phyloP scores from a whole-genome alignment of 176 grass and related monocot species.

The Carex littledalei region DNA sequence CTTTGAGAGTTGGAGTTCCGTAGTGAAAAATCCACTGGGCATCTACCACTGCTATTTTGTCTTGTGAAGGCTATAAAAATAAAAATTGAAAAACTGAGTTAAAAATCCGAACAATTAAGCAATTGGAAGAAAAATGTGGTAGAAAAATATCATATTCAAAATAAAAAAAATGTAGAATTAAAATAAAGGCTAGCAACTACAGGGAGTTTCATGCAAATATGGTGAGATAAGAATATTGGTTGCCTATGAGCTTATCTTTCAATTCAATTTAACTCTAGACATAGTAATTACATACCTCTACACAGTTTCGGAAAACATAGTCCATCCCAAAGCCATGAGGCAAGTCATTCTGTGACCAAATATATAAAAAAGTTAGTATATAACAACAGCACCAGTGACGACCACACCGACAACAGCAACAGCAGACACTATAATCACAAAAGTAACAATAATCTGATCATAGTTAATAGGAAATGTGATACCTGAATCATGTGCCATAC shows the following conservation, averaged over 20 bases:
- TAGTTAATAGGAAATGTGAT: background rate
- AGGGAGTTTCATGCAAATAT: background rate
- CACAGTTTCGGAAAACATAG: constrained; percentile 29
- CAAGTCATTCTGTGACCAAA: constrained; percentile 36
- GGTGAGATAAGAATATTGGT: background rate
- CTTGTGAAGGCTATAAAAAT: constrained; percentile 51
- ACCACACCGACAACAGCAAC: background rate
- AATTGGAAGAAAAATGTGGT: background rate
- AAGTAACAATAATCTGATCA: background rate
- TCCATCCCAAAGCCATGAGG: constrained; percentile 43
- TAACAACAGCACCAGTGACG: background rate
- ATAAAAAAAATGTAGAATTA: background rate
- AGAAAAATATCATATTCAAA: background rate
- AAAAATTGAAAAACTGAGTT: background rate
- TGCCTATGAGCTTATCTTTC: background rate
- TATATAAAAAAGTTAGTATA: background rate
- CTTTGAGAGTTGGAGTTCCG: constrained; percentile 66
- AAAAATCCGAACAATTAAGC: background rate
- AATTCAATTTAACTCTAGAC: background rate
- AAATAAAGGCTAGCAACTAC: background rate
- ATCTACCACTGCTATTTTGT: constrained; percentile 84
- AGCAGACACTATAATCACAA: background rate
- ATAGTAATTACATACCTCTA: constrained; percentile 25
- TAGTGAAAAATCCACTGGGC: constrained; percentile 91
- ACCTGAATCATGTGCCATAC: constrained; percentile 45